Evolutionary conservation across 306 rosid genomes (phyloP), one percentile per base, ranked within the genome.

Genomic region (Chamaecrista fasciculata): DNA sequence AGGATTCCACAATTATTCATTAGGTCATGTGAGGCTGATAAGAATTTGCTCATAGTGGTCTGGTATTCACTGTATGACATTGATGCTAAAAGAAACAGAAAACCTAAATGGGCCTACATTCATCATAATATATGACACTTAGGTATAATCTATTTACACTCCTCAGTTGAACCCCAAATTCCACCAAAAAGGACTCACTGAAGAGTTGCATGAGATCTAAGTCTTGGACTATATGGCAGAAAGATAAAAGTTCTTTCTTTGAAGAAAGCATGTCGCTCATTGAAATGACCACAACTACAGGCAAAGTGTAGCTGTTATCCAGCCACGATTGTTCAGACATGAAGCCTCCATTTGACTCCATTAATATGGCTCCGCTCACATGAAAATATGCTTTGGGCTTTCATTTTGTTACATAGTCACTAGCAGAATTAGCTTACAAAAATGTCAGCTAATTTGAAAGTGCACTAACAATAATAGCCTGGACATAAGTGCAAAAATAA

Each of bases 371-470:
- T 62, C 52, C 47, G 4, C 8, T 2, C 36, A 28, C 72, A 68
- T 37, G 39, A 37, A 26, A 57, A 39, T 28, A 31, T 29, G 47
- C 26, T 58, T 42, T 42, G 15, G n/a, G 53, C 36, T 49, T 40
- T 40, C 62, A 53, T 65, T 65, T 58, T 52, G 25, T 19, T 19
- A 63, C 25, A 4, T 40, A 55, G 42, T 47, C 66, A 72, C 52
- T 6, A 46, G 37, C 39, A n/a, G 62, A 66, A 47, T 55, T 67
- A 76, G 67, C 47, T 34, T 70, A 55, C 29, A 16, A 53, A 70
- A 29, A 24, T 34, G 26, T 63, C 66, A 71, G 76, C 42, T 75
- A 61, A 67, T 49, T 79, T 34, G 26, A 59, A 69, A 24, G 26
- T 33, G 25, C 72, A 43, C 6, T 65, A 47, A 11, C 23, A 53